Conservation (phyloP, 192 early-diverging fungal genomes). For the Rhizophagus prolifer region DNA sequence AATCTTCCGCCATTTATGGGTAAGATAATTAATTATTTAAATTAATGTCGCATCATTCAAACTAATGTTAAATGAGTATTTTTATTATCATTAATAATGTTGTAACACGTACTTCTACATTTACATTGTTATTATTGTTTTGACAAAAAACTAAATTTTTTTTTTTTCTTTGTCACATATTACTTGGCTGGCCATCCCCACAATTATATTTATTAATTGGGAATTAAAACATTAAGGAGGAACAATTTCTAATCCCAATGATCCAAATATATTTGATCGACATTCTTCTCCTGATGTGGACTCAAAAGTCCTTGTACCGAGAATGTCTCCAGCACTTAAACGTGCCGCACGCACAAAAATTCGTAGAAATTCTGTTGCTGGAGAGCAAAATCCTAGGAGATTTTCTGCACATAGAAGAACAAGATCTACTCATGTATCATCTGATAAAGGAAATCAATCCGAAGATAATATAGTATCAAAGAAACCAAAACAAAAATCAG, state of each 20-base stretch:
- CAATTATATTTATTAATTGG: background rate
- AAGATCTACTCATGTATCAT: conserved; percentile 19
- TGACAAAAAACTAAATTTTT: background rate
- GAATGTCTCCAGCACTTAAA: conserved; percentile 39
- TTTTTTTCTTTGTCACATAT: background rate
- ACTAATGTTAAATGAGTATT: no score
- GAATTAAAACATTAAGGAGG: background rate
- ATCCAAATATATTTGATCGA: conserved; percentile 36
- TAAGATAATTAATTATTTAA: background rate
- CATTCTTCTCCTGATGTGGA: conserved; percentile 44
- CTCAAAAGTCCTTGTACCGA: conserved; percentile 42
- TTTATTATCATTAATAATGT: no score
- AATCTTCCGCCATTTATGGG: conserved; percentile 26
- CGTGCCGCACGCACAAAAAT: conserved; percentile 52
- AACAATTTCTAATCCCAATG: background rate
- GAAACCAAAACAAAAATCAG: background rate
- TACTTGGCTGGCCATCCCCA: background rate
- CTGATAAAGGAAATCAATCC: background rate
- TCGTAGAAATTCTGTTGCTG: conserved; percentile 47
- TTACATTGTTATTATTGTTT: background rate
- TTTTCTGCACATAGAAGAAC: conserved; percentile 25
- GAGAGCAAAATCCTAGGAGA: conserved; percentile 13
- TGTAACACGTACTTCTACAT: no score
- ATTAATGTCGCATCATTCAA: no score
- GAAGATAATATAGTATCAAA: background rate